phyloP scores from a whole-genome alignment of 2,329 filamentous ascomycete genomes.

The Alternaria viburni region DNA sequence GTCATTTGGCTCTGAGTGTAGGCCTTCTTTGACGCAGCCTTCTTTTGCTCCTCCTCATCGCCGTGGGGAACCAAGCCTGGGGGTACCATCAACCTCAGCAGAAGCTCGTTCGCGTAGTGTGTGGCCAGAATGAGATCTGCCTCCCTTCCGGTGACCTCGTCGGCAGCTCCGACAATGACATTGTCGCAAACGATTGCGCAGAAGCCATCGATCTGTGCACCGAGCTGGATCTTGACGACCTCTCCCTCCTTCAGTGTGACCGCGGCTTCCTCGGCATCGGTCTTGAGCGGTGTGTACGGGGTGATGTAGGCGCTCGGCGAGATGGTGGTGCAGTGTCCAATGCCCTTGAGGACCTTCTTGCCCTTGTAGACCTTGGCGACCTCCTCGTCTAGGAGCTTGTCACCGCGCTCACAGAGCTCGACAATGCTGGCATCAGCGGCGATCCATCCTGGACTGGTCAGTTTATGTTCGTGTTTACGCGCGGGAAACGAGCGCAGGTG shows the following conservation, averaged over 20 bases:
- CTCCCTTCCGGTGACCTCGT: conserved; percentile 73
- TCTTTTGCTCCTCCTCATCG: conserved; percentile 93
- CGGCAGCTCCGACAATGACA: conserved; percentile 72
- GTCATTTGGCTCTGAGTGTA: conserved; percentile 88
- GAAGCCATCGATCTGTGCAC: conserved; percentile 97
- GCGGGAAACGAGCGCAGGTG: not conserved
- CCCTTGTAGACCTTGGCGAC: conserved; percentile 95
- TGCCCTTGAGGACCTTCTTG: conserved; percentile 95
- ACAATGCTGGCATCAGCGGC: conserved; percentile 90
- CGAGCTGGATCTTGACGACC: conserved; percentile 96
- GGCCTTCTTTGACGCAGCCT: conserved; percentile 77
- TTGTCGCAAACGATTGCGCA: conserved; percentile 96
- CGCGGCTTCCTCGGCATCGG: conserved; percentile 84
- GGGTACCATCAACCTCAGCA: conserved; percentile 88
- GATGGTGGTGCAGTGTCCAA: conserved; percentile 92
- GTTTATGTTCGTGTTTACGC: conserved; percentile 13
- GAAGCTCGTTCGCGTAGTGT: conserved; percentile 93
- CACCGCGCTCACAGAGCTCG: conserved; percentile 92
- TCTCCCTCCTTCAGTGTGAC: conserved; percentile 82
- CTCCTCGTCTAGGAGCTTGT: conserved; percentile 93
- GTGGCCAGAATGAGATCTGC: conserved; percentile 91
- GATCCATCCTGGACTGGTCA: conserved; percentile 64
- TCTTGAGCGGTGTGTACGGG: conserved; percentile 89
- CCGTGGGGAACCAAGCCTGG: conserved; percentile 83
- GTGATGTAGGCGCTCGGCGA: conserved; percentile 94